Percentiles rank a stretch among this genome's conserved stretches.
These are phyloP conservation scores for Cylindrotheca closterium DNA, from an alignment of 108 stramenopile species.

Conservation along the genomic window DNA sequence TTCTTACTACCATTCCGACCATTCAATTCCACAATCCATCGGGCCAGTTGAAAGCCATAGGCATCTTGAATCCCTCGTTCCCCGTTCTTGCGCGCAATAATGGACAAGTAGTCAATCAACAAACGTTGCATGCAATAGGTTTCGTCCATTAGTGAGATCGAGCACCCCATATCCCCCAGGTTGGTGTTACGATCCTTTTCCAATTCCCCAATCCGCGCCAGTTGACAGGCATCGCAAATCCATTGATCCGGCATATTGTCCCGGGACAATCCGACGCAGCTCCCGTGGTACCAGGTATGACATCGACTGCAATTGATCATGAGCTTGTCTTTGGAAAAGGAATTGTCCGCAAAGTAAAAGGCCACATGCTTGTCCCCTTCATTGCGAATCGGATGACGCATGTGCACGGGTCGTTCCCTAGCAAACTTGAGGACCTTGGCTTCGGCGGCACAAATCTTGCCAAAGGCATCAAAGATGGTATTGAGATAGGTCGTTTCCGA, in stretches of 20 bases:
- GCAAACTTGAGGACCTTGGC: constrained; percentile 51
- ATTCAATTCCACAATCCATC: constrained; percentile 60
- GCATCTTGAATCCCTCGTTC: constrained; percentile 34
- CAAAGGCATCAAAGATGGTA: constrained; percentile 84
- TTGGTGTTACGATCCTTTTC: constrained; percentile 33
- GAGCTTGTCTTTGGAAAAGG: constrained; percentile 28
- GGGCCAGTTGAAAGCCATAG: constrained; percentile 71
- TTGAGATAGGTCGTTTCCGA: constrained; percentile 75
- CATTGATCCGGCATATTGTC: constrained; percentile 69
- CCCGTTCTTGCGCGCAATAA: constrained; percentile 36
- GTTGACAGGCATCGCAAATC: constrained; percentile 83
- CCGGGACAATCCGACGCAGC: constrained; percentile 69
- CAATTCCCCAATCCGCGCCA: constrained; percentile 48
- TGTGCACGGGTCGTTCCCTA: constrained; percentile 49
- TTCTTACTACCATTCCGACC: not conserved
- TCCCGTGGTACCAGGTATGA: constrained; percentile 73
- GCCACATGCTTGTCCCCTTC: constrained; percentile 1
- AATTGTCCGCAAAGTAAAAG: constrained; percentile 57
- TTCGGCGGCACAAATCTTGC: constrained; percentile 77
- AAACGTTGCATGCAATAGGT: constrained; percentile 61
- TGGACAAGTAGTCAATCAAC: constrained; percentile 53
- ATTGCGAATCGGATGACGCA: not conserved
- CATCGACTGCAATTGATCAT: constrained; percentile 90
- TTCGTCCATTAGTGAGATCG: constrained; percentile 28
- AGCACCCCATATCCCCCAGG: constrained; percentile 32